These are phyloP conservation scores for Diaporthe sp. DNA, from an alignment of 2,329 filamentous ascomycete genomes.

Conservation along the genomic window DNA sequence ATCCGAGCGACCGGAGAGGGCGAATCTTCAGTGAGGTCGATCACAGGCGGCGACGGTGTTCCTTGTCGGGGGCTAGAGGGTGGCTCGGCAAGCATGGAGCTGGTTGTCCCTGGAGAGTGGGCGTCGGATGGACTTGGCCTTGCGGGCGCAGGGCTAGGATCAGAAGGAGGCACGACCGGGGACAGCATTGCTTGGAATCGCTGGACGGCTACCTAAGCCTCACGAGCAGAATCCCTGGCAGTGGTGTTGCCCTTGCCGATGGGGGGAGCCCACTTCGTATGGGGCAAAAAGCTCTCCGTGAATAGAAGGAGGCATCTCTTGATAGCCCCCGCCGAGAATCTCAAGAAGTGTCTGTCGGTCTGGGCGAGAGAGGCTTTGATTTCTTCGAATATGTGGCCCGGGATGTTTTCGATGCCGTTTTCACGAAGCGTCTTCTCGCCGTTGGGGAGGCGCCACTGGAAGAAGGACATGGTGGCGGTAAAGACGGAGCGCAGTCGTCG, in stretches of 20 bases:
- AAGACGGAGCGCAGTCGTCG: neutral
- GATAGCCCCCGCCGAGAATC: neutral
- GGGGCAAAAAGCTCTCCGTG: neutral
- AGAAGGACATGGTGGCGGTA: neutral
- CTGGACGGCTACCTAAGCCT: constrained; percentile 4
- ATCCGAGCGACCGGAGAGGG: neutral
- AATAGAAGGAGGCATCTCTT: neutral
- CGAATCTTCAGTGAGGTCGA: too few relatives aligned
- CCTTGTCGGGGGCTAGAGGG: neutral
- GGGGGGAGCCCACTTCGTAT: too few relatives aligned
- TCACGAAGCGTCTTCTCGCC: neutral
- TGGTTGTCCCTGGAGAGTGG: neutral
- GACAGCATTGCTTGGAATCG: constrained; percentile 1
- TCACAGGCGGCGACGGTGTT: too few relatives aligned
- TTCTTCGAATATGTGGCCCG: neutral
- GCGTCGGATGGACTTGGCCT: neutral
- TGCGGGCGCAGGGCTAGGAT: neutral
- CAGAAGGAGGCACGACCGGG: too few relatives aligned
- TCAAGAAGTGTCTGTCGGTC: neutral
- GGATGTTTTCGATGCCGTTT: neutral
- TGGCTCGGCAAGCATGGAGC: neutral
- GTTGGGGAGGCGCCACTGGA: neutral
- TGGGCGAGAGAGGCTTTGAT: neutral
- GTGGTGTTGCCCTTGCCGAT: neutral
- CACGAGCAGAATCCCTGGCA: neutral